A percentile compares a stretch with the other conserved stretches of the same genome.
Conservation (phyloP, 306 rosid genomes). For the Adenanthera pavonina region DNA sequence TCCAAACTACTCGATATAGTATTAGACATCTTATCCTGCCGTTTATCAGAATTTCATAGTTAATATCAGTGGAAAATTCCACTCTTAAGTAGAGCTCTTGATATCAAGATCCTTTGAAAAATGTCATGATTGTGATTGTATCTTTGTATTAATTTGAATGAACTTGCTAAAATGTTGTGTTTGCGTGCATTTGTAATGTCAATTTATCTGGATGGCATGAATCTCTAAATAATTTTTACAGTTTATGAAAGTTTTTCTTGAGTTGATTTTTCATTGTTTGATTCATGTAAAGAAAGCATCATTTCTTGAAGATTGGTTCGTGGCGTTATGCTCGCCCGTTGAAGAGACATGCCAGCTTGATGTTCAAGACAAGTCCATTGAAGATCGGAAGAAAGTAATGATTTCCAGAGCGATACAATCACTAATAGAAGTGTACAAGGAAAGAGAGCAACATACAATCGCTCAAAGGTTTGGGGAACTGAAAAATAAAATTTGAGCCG, state of each 20-base stretch:
- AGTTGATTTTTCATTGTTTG: slow-evolving; percentile 27
- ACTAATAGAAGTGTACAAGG: slow-evolving; percentile 63
- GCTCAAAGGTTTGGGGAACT: slow-evolving; percentile 71
- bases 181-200: background rate
- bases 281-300: slow-evolving; percentile 61
- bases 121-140: background rate
- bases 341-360: slow-evolving; percentile 52
- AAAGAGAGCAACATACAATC: slow-evolving; percentile 54
- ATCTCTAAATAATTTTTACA: slow-evolving; percentile 9
- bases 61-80: background rate
- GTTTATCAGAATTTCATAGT: background rate
- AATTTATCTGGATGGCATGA: slow-evolving; percentile 9
- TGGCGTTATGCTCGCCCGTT: slow-evolving; percentile 56
- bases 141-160: background rate
- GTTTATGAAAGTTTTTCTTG: background rate
- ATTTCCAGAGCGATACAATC: slow-evolving; percentile 69
- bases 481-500: slow-evolving; percentile 30
- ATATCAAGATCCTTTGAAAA: background rate
- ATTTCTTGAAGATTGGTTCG: slow-evolving; percentile 83
- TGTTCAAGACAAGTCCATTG: slow-evolving; percentile 48
- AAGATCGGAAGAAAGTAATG: slow-evolving; percentile 68
- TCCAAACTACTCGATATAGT: background rate
- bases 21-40: background rate
- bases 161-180: background rate
- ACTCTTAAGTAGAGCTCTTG: background rate